phyloP scores from a whole-genome alignment of 768 basidiomycete species.

The Heimioporus sp. region DNA sequence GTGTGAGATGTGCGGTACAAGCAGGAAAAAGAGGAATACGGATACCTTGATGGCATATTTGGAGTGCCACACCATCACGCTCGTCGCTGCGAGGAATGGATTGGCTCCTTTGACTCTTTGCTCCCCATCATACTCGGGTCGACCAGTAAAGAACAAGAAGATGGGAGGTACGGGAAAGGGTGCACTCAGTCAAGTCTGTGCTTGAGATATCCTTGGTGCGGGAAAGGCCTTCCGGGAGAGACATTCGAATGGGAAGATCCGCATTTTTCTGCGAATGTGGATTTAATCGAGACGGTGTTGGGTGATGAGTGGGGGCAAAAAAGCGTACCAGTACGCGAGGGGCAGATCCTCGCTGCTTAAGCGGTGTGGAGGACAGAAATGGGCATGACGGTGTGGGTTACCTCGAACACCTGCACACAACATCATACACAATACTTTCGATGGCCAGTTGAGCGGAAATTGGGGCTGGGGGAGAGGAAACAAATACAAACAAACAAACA shows the following conservation, averaged over 20 bases:
- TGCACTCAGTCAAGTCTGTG: slow-evolving; percentile 98
- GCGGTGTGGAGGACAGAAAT: slow-evolving; percentile 93
- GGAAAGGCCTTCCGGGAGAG: slow-evolving; percentile 96
- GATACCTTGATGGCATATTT: too few species aligned
- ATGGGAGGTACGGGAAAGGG: slow-evolving; percentile 94
- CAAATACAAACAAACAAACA: slow-evolving; percentile 22
- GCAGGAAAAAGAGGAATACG: too few species aligned
- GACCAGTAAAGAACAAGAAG: slow-evolving; percentile 94
- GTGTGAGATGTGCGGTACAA: too few species aligned
- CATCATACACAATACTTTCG: neutral
- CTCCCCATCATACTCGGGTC: too few species aligned
- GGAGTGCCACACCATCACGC: too few species aligned
- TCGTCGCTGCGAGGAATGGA: too few species aligned
- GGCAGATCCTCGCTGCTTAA: slow-evolving; percentile 94
- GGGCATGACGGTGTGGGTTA: slow-evolving; percentile 95
- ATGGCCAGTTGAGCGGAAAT: slow-evolving; percentile 41
- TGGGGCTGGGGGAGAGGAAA: slow-evolving; percentile 7
- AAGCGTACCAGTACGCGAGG: slow-evolving; percentile 86
- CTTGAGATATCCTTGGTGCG: slow-evolving; percentile 97
- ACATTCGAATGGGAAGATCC: slow-evolving; percentile 97
- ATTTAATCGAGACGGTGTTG: slow-evolving; percentile 68
- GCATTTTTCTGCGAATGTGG: slow-evolving; percentile 96
- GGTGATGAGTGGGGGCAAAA: neutral
- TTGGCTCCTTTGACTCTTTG: too few species aligned
- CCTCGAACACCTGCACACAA: slow-evolving; percentile 81